Evolutionary conservation across 2,329 filamentous ascomycete species (phyloP).

Genomic region (Fusarium gaditjirri): DNA sequence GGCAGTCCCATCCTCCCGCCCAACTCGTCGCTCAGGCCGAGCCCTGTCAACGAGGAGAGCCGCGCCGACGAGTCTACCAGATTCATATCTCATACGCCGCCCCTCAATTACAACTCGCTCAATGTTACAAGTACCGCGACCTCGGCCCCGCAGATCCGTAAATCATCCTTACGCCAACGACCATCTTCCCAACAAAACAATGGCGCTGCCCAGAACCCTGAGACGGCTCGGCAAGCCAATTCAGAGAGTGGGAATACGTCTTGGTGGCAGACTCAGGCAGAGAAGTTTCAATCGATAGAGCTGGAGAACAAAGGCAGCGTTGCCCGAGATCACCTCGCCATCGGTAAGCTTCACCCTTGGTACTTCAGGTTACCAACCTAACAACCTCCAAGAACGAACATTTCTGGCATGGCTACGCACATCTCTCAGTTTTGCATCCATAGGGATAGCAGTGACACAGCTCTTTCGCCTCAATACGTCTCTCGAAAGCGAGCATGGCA

Average conservation of each 20-base stretch:
- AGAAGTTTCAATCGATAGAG: slow-evolving; percentile 71
- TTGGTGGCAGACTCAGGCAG: slow-evolving; percentile 64
- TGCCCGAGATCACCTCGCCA: slow-evolving; percentile 81
- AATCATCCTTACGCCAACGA: slow-evolving; percentile 14
- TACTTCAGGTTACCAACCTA: neutral
- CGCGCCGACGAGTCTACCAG: slow-evolving; percentile 56
- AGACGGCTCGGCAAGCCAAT: slow-evolving; percentile 31
- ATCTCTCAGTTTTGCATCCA: slow-evolving; percentile 82
- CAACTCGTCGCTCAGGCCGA: slow-evolving; percentile 29
- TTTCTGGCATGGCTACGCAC: slow-evolving; percentile 89
- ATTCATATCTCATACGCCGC: slow-evolving; percentile 50
- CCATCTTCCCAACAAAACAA: slow-evolving; percentile 17
- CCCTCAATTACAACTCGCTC: slow-evolving; percentile 55
- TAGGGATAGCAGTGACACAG: slow-evolving; percentile 85
- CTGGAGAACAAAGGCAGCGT: slow-evolving; percentile 88
- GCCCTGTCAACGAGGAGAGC: slow-evolving; percentile 38
- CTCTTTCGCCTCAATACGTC: slow-evolving; percentile 84
- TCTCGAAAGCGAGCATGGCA: slow-evolving; percentile 51
- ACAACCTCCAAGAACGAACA: slow-evolving; percentile 71
- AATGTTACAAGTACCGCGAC: slow-evolving; percentile 37
- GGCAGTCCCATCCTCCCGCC: slow-evolving; percentile 33
- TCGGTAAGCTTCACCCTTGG: slow-evolving; percentile 62
- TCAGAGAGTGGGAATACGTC: slow-evolving; percentile 37
- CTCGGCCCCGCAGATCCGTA: slow-evolving; percentile 30
- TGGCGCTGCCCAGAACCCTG: slow-evolving; percentile 2